Conservation (phyloP, 208 protist genomes). For the Wallacemonas sp. region DNA sequence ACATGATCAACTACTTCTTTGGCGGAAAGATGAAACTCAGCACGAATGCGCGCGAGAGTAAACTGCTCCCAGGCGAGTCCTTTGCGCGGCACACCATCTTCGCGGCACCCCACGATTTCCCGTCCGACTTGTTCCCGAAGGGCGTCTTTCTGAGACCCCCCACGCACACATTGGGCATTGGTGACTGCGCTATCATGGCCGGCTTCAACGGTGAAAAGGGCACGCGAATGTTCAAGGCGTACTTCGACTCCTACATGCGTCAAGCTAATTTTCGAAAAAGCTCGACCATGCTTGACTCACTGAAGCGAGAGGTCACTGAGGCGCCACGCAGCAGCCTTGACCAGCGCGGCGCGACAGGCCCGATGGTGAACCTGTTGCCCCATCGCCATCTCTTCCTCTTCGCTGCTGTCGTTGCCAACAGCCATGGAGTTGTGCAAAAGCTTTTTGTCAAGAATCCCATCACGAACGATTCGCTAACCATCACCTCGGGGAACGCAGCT, state of each 20-base stretch:
- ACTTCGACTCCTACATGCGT: slow-evolving; percentile 85
- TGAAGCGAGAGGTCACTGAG: slow-evolving; percentile 62
- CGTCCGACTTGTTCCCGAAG: slow-evolving; percentile 58
- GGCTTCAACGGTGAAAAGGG: slow-evolving; percentile 75
- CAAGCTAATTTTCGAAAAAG: slow-evolving; percentile 87
- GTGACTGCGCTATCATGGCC: slow-evolving; percentile 84
- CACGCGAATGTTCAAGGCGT: slow-evolving; percentile 83
- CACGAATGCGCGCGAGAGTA: slow-evolving; percentile 85
- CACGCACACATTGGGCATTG: slow-evolving; percentile 74
- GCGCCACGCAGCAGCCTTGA: slow-evolving; percentile 61
- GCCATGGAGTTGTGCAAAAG: slow-evolving; percentile 46
- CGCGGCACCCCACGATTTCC: slow-evolving; percentile 31
- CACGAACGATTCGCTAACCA: slow-evolving; percentile 81
- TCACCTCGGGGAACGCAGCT: slow-evolving; percentile 47
- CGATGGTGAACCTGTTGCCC: slow-evolving; percentile 84
- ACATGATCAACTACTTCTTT: slow-evolving; percentile 89
- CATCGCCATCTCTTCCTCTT: slow-evolving; percentile 87
- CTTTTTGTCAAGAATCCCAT: slow-evolving; percentile 89
- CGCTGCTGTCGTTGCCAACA: slow-evolving; percentile 45
- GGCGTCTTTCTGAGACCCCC: slow-evolving; percentile 88
- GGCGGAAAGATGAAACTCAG: slow-evolving; percentile 88
- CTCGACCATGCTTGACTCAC: slow-evolving; percentile 71
- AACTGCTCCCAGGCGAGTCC: slow-evolving; percentile 66
- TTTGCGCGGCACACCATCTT: slow-evolving; percentile 87
- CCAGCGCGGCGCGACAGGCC: slow-evolving; percentile 52